A percentile compares a stretch with the other conserved stretches of the same genome.
phyloP scores from a whole-genome alignment of 352 stramenopile genomes.

The Phytopythium kandeliae region DNA sequence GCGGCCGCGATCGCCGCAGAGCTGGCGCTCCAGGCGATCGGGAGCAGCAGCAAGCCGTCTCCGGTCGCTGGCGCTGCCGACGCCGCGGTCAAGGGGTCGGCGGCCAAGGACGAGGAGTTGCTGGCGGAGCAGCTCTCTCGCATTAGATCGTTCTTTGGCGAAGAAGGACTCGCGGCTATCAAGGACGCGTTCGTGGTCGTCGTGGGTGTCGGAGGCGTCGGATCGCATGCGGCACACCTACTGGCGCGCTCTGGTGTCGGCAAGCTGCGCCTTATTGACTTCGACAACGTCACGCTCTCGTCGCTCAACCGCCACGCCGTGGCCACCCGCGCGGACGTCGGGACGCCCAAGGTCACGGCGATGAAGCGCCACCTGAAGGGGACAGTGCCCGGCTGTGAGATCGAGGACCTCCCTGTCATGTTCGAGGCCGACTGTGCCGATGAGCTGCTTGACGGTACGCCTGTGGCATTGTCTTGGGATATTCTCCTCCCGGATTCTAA shows the following conservation, averaged over 20 bases:
- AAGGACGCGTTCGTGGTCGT: conserved; percentile 91
- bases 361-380: conserved; percentile 79
- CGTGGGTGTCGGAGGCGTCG: conserved; percentile 96
- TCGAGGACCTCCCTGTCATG: conserved; percentile 90
- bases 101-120: conserved; percentile 46
- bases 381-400: conserved; percentile 71
- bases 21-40: conserved; percentile 27
- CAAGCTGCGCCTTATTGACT: conserved; percentile 97
- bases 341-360: conserved; percentile 89
- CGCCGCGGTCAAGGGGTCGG: conserved; percentile 13
- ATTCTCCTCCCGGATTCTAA: not conserved
- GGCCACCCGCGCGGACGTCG: conserved; percentile 95
- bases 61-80: not conserved
- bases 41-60: conserved; percentile 5
- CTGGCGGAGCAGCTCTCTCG: conserved; percentile 86
- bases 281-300: conserved; percentile 99
- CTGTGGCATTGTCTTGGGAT: not conserved
- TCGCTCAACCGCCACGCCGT: conserved; percentile 98
- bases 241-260: conserved; percentile 94
- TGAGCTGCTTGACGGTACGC: conserved; percentile 61
- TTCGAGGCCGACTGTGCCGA: conserved; percentile 79
- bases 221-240: conserved; percentile 96
- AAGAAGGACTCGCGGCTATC: conserved; percentile 88
- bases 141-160: conserved; percentile 93
- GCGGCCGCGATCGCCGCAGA: conserved; percentile 36